Evolutionary conservation across 441 rosid species (phyloP).

Genomic region (Pelargonium exstipulatum): DNA sequence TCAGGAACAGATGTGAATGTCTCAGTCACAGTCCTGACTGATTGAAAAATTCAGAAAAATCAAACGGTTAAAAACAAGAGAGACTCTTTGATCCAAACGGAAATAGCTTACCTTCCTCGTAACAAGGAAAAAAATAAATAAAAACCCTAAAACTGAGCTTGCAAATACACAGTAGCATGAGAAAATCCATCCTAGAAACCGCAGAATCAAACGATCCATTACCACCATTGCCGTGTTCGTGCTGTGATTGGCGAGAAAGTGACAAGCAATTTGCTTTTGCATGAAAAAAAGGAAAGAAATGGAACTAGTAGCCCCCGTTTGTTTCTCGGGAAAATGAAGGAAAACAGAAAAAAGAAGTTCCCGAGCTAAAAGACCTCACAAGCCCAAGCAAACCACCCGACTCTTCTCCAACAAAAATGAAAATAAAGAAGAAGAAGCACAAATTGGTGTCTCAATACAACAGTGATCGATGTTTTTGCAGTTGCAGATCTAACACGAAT

Average conservation of each 20-base stretch:
- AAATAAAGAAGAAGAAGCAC: neutral
- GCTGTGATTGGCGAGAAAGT: too few species aligned
- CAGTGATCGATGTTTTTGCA: constrained; percentile 30
- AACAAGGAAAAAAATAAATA: neutral
- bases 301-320: neutral
- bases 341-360: neutral
- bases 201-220: neutral
- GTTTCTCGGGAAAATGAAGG: constrained; percentile 6
- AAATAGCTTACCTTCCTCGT: neutral
- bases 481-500: constrained; percentile 65
- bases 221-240: too few species aligned
- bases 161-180: neutral
- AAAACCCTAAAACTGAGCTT: neutral
- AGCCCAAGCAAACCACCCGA: too few species aligned
- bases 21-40: neutral
- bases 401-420: too few species aligned
- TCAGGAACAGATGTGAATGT: constrained; percentile 1
- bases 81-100: neutral
- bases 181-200: neutral
- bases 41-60: neutral
- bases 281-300: too few species aligned
- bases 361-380: too few species aligned
- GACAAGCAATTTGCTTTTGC: too few species aligned
- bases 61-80: neutral
- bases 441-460: neutral